Evolutionary conservation across 2,329 filamentous ascomycete species (phyloP), one percentile per base, ranked within the genome.

Genomic region (Pseudocercospora musae): DNA sequence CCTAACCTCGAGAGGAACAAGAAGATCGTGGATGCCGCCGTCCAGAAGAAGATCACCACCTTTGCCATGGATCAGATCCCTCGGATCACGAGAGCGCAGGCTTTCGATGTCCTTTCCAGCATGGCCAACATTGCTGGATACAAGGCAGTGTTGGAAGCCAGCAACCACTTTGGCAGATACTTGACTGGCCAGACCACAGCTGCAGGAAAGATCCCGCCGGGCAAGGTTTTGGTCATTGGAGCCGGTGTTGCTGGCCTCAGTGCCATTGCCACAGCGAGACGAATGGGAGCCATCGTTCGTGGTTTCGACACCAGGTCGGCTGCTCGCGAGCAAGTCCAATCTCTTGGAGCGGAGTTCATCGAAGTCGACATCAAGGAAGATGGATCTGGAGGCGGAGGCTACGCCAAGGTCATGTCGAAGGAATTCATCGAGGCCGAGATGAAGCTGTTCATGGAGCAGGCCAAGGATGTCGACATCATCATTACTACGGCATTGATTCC

Each of bases 91-190:
- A 86, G 92, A 52, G 92, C 92, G 1, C 92, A 96, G 74, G 87
- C 90, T 0, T 96, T 96, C 70, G 92, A 96, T 77, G 92, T 91
- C 0, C 81, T 96, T 60, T 85, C 91, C 75, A 95, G 90, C 9
- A 96, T 96, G 92, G 92, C 92, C 63, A 96, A 96, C 70, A 96
- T 96, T 78, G 91, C 92, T 21, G 92, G 92, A 0, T 96, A 96
- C 79, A 96, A 96, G 77, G 92, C 92, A 44, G 91, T 96, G 1
- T 80, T 96, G 48, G 92, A 96, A 76, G 92, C 92, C 1, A 93
- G 91, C 13, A 96, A 96, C 76, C 87, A 89, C 66, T 96, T 96
- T 76, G 92, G 92, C 57, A 87, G 92, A 50, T 96, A 96, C 73
- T 78, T 96, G 68, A 96, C 92, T 11, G 92, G 92, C 27, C 92